phyloP scores from a whole-genome alignment of 2,329 filamentous ascomycete species.

The Fusarium tricinctum region DNA sequence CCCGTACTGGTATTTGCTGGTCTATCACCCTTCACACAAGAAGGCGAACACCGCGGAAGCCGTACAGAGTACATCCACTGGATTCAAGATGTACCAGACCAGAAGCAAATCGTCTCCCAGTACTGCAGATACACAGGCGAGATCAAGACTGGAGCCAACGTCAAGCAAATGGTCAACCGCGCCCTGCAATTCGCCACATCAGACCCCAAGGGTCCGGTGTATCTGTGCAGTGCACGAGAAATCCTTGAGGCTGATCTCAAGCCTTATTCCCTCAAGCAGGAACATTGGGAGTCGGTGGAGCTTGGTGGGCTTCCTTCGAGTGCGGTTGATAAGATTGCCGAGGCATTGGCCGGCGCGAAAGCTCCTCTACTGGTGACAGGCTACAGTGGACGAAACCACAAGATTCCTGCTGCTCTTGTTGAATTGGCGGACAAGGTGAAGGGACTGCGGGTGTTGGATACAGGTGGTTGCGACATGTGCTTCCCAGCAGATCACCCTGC shows the following conservation, averaged over 20 bases:
- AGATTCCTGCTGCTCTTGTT: slow-evolving; percentile 72
- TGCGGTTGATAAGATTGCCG: slow-evolving; percentile 71
- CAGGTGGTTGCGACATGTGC: slow-evolving; percentile 84
- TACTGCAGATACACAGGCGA: slow-evolving; percentile 89
- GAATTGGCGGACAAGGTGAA: slow-evolving; percentile 76
- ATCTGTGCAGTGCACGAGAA: slow-evolving; percentile 82
- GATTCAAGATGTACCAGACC: slow-evolving; percentile 87
- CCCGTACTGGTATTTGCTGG: slow-evolving; percentile 85
- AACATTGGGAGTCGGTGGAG: slow-evolving; percentile 78
- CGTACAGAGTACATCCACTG: slow-evolving; percentile 89
- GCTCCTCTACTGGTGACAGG: slow-evolving; percentile 79
- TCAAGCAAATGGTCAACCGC: slow-evolving; percentile 91
- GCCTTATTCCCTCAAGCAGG: slow-evolving; percentile 77
- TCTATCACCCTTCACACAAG: slow-evolving; percentile 80
- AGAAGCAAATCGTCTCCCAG: slow-evolving; percentile 83
- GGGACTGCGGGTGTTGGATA: slow-evolving; percentile 79
- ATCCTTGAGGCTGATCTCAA: slow-evolving; percentile 88
- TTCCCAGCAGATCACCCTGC: slow-evolving; percentile 79
- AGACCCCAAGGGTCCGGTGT: slow-evolving; percentile 83
- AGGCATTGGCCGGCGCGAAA: slow-evolving; percentile 73
- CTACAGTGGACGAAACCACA: slow-evolving; percentile 78
- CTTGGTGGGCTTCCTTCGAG: slow-evolving; percentile 69
- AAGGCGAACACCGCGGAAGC: slow-evolving; percentile 82
- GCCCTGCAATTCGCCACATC: slow-evolving; percentile 85
- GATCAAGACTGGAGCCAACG: slow-evolving; percentile 85